These are phyloP conservation scores for Camellia granthamiana DNA, from an alignment of 148 eudicot species.

Conservation along the genomic window DNA sequence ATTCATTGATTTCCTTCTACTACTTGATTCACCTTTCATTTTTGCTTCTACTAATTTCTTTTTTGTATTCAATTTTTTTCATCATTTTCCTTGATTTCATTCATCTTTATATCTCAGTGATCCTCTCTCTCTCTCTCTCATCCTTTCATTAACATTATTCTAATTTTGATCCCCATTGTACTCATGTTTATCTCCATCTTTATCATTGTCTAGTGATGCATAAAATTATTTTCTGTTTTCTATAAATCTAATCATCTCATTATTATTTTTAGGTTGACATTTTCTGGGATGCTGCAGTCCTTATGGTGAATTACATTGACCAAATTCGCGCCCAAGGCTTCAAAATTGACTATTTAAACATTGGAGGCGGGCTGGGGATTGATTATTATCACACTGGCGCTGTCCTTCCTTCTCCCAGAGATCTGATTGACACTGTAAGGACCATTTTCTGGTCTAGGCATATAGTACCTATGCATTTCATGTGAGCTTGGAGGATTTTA, in stretches of 20 bases:
- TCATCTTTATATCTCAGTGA: background rate
- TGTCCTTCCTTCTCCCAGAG: conserved; percentile 83
- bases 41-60: background rate
- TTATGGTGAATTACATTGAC: conserved; percentile 87
- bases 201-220: background rate
- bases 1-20: background rate
- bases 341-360: conserved; percentile 78
- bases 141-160: background rate
- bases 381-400: conserved; percentile 90
- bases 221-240: background rate
- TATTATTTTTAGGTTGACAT: conserved; percentile 66
- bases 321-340: conserved; percentile 90
- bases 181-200: background rate
- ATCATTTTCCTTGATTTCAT: background rate
- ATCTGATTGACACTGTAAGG: conserved; percentile 81
- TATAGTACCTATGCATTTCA: background rate
- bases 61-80: background rate
- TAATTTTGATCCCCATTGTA: background rate
- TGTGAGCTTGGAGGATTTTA: background rate
- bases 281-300: conserved; percentile 87
- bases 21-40: background rate
- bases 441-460: conserved; percentile 1
- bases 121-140: background rate
- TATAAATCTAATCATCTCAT: background rate
- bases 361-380: conserved; percentile 96